Evolutionary conservation across 2,329 filamentous ascomycete species (phyloP).

Genomic region (Botrytis tulipae): DNA sequence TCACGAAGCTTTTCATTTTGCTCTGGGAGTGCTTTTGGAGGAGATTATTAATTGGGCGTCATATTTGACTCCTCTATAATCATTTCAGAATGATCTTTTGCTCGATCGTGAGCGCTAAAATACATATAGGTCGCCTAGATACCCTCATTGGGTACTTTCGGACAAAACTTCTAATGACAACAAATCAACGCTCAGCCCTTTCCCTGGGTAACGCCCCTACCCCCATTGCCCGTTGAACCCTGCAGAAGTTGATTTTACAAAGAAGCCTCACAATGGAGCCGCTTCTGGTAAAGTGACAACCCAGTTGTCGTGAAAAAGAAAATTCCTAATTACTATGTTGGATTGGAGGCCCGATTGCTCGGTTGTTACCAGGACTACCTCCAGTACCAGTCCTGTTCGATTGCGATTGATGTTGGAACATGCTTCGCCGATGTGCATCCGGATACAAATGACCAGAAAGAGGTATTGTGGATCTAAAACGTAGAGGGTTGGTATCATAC

Average conservation of each 20-base stretch:
- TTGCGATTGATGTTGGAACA: slow-evolving; percentile 22
- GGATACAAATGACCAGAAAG: slow-evolving; percentile 34
- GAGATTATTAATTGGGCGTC: slow-evolving; percentile 16
- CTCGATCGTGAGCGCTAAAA: slow-evolving; percentile 31
- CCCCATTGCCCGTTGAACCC: slow-evolving; percentile 26
- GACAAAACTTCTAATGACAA: slow-evolving; percentile 30
- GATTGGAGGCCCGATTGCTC: slow-evolving; percentile 26
- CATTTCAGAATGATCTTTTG: slow-evolving; percentile 28
- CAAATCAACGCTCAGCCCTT: slow-evolving; percentile 33
- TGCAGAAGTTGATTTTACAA: slow-evolving; percentile 35
- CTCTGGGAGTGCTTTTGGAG: slow-evolving; percentile 4
- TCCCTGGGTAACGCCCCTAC: slow-evolving; percentile 37
- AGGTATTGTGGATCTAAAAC: slow-evolving; percentile 52
- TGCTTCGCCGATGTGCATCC: slow-evolving; percentile 30
- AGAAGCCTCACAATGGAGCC: slow-evolving; percentile 20
- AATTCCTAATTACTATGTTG: slow-evolving; percentile 26
- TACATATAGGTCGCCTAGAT: slow-evolving; percentile 34
- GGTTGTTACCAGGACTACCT: slow-evolving; percentile 29
- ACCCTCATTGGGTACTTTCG: slow-evolving; percentile 20
- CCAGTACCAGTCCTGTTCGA: slow-evolving; percentile 18
- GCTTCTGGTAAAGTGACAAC: slow-evolving; percentile 17
- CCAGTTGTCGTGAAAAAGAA: slow-evolving; percentile 27
- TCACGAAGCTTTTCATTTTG: slow-evolving; percentile 23
- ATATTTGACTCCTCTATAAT: slow-evolving; percentile 15
- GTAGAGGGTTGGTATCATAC: slow-evolving; percentile 57